Percentiles rank a stretch among this genome's conserved stretches.
phyloP scores from a whole-genome alignment of 805 yeast species.

The Helenozyma baotianmanensis region DNA sequence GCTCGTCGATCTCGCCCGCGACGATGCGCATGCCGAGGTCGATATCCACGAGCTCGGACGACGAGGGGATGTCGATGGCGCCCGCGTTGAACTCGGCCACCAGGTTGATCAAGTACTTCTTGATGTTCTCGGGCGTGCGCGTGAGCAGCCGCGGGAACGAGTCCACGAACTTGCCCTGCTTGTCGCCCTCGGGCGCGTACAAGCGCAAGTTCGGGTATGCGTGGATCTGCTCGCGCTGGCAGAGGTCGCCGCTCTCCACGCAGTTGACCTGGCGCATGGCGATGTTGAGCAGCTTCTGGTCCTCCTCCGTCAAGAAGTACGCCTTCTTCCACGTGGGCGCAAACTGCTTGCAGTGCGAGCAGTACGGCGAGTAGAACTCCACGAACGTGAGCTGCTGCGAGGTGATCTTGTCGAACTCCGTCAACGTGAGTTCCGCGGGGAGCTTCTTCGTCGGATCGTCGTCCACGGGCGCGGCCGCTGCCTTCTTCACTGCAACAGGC shows the following conservation, averaged over 20 bases:
- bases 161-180: conserved; percentile 28
- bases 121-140: conserved; percentile 47
- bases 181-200: conserved; percentile 49
- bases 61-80: conserved; percentile 34
- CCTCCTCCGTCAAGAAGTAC: conserved; percentile 44
- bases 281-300: conserved; percentile 41
- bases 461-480: too few relatives aligned
- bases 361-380: conserved; percentile 88
- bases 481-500: too few relatives aligned
- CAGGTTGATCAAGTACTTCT: conserved; percentile 51
- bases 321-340: conserved; percentile 83
- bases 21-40: conserved; percentile 44
- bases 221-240: conserved; percentile 57
- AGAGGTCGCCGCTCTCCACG: conserved; percentile 79
- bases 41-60: conserved; percentile 36
- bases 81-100: conserved; percentile 43
- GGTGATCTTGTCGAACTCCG: conserved; percentile 47
- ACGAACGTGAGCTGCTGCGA: conserved; percentile 62
- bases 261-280: conserved; percentile 80
- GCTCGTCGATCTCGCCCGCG: conserved; percentile 45
- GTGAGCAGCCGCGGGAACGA: conserved; percentile 45
- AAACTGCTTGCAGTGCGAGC: conserved; percentile 72
- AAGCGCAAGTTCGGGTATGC: conserved; percentile 71
- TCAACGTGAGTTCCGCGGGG: conserved; percentile 50
- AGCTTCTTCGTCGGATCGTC: conserved; percentile 10